Evolutionary conservation across 345 rosid genomes (phyloP), one percentile per base, ranked within the genome.

Genomic region (Physaria fendleri): DNA sequence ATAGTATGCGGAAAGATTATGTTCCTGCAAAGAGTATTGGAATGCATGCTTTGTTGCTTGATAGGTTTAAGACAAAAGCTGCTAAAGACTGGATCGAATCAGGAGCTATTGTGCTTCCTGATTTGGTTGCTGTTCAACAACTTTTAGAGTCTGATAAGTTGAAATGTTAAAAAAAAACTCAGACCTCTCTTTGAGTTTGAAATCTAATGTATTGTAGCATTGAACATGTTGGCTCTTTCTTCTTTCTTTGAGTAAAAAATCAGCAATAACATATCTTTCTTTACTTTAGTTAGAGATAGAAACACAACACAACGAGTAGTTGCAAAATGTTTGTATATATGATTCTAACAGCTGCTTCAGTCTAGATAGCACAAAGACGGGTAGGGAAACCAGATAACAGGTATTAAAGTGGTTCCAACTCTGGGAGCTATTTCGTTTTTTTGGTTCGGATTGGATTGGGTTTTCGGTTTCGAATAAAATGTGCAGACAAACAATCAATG

Each of bases 1-100:
- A 91, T 51, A 88, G 98, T 78, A 78, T 88, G 81, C 92, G 96
- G 11, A 88, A 78, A 53, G 98, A 91, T 79, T 88, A 85, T 64
- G 44, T 66, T 9, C 98, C 98, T 0, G 98, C 98, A 0, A 85
- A 69, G 76, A 78, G 86, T 59, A 76, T 85, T 18, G 96, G 98
- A 8, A 91, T 91, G 96, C 87, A 91, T 44, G 98, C 96, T 8
- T 68, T 88, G 68, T 73, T 91, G 22, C 47, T 91, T 69, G 98
- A 92, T 71, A 78, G 97, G 84, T 92, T 92, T 50, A 79, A 82
- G 62, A 88, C 88, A n/a, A 66, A 84, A 2, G 87, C 87, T 45
- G 99, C 95, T 3, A 71, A 75, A 67, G 85, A 79, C 39, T 89
- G 99, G 99, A 79, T 71, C 59, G 76, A 79, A 68, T 73, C 88